Percentiles rank a stretch among this genome's conserved stretches.
These are phyloP conservation scores for Endotrypanum monterogeii DNA, from an alignment of 208 protist genomes.

Conservation along the genomic window DNA sequence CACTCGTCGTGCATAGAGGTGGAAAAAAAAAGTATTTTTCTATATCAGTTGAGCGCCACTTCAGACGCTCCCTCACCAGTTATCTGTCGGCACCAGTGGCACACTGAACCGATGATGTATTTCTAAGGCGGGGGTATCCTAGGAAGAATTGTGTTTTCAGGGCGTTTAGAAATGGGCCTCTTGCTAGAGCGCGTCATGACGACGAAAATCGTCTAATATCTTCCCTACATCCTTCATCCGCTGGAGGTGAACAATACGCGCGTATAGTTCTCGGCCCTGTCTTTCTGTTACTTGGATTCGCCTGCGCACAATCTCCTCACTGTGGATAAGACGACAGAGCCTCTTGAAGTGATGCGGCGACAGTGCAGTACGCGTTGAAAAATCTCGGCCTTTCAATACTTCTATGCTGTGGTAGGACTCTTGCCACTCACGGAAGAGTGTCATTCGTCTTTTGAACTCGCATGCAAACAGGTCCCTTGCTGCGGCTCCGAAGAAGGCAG, in stretches of 20 bases:
- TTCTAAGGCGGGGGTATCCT: too few relatives aligned
- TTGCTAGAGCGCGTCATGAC: background rate
- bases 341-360: constrained; percentile 13
- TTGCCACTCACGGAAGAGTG: constrained; percentile 27
- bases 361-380: constrained; percentile 6
- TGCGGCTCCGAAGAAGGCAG: background rate
- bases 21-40: background rate
- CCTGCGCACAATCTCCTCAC: constrained; percentile 11
- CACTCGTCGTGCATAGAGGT: too few relatives aligned
- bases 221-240: constrained; percentile 15
- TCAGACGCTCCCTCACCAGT: background rate
- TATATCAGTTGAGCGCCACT: background rate
- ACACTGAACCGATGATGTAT: background rate
- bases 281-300: constrained; percentile 9
- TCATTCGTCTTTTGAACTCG: constrained; percentile 11
- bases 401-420: background rate
- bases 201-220: constrained; percentile 5
- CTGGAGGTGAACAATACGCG: constrained; percentile 16
- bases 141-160: background rate
- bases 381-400: background rate
- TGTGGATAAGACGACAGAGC: constrained; percentile 12
- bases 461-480: background rate
- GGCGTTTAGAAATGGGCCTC: background rate
- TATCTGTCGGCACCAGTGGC: background rate
- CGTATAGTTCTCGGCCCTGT: constrained; percentile 18